phyloP scores from a whole-genome alignment of 306 rosid species.

The Vachellia pachyceras region DNA sequence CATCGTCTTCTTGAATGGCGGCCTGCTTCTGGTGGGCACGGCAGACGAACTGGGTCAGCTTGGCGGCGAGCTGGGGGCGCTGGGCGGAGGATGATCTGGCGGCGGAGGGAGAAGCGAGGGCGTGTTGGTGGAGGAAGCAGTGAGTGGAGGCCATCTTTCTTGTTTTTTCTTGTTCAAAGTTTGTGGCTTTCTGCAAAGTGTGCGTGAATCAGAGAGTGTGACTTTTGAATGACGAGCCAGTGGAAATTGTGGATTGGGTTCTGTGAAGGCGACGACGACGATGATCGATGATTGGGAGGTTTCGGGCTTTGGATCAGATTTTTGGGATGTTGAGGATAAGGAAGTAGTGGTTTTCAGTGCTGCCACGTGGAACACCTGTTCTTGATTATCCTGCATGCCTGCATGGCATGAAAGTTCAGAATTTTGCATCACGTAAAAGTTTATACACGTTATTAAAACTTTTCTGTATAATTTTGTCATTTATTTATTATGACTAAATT shows the following conservation, averaged over 20 bases:
- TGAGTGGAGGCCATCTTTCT: constrained; percentile 67
- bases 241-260: not conserved
- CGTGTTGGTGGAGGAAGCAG: constrained; percentile 88
- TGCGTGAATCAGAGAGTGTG: not conserved
- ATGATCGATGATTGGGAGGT: constrained; percentile 39
- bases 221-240: not conserved
- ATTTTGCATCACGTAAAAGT: not conserved
- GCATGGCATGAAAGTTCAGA: not conserved
- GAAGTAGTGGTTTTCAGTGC: constrained; percentile 54
- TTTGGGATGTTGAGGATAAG: constrained; percentile 52
- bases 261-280: constrained; percentile 40
- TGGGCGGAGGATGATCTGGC: constrained; percentile 11
- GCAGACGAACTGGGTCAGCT: constrained; percentile 65
- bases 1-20: not conserved
- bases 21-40: constrained; percentile 88
- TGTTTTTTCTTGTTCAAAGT: too few relatives aligned
- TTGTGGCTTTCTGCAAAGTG: not conserved
- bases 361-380: constrained; percentile 53
- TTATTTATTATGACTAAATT: too few relatives aligned
- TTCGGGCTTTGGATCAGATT: constrained; percentile 33
- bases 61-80: constrained; percentile 57
- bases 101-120: constrained; percentile 61
- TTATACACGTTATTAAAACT: too few relatives aligned
- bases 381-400: not conserved
- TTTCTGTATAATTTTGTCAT: too few relatives aligned